phyloP scores from a whole-genome alignment of 148 eudicot species.

The Arctostaphylos glauca region DNA sequence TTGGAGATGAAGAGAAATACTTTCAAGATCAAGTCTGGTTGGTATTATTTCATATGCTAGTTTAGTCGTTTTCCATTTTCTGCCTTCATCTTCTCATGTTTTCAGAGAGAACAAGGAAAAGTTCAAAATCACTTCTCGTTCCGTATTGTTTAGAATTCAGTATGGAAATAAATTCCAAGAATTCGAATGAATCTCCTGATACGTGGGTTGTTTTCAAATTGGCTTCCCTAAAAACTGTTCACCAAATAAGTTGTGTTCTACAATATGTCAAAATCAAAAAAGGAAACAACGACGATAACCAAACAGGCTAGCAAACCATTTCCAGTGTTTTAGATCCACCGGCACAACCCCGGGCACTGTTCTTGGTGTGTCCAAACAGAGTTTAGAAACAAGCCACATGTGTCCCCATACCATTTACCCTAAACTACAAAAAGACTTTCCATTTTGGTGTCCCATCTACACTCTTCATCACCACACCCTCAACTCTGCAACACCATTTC shows the following conservation, averaged over 20 bases:
- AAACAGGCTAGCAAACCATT: not conserved
- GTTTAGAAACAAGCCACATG: not conserved
- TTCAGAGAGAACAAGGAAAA: not conserved
- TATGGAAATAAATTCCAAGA: not conserved
- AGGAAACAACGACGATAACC: not conserved
- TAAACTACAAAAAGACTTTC: not conserved
- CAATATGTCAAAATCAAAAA: not conserved
- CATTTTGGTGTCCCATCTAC: not conserved
- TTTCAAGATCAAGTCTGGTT: not conserved
- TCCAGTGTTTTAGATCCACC: not conserved
- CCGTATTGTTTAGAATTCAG: not conserved
- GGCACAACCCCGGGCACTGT: not conserved
- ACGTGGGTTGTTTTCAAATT: not conserved
- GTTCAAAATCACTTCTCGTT: not conserved
- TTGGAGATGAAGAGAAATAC: too few species aligned
- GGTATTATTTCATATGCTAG: not conserved
- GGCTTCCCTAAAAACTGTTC: not conserved
- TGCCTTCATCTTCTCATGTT: not conserved
- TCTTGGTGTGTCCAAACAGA: not conserved
- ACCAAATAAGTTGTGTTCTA: not conserved
- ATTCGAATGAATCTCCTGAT: not conserved
- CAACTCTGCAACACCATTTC: not conserved
- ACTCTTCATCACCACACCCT: not conserved
- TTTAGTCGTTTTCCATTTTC: not conserved
- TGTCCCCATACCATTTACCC: not conserved